A percentile compares a stretch with the other conserved stretches of the same genome.
Conservation (phyloP, 1,284 basidiomycete species). For the Erythrobasidium hasegawianum region DNA sequence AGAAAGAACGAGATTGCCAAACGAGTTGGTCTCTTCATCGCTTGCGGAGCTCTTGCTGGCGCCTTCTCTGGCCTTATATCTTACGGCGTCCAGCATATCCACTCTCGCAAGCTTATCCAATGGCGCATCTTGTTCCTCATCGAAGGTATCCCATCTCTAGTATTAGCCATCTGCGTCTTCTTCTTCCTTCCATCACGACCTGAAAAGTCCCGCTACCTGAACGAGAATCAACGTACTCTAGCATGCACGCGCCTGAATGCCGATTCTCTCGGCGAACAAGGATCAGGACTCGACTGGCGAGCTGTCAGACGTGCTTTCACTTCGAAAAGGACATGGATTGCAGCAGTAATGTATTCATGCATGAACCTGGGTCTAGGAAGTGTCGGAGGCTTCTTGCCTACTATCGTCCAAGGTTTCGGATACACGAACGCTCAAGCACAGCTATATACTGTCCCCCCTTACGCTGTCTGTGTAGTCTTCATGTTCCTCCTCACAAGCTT, state of each 20-base stretch:
- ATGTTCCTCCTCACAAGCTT: conserved; percentile 61
- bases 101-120: conserved; percentile 40
- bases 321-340: conserved; percentile 53
- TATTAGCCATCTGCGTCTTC: conserved; percentile 64
- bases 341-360: conserved; percentile 7
- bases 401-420: conserved; percentile 59
- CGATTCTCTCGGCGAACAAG: conserved; percentile 60
- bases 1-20: conserved; percentile 51
- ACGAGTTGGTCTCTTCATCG: conserved; percentile 53
- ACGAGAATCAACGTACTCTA: conserved; percentile 66
- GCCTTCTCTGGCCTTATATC: conserved; percentile 48
- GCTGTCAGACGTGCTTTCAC: conserved; percentile 61
- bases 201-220: conserved; percentile 67
- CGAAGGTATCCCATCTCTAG: conserved; percentile 64
- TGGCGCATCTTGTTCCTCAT: conserved; percentile 65
- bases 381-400: conserved; percentile 69
- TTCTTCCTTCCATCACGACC: conserved; percentile 71
- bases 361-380: conserved; percentile 72
- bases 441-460: conserved; percentile 61
- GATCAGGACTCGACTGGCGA: conserved; percentile 49
- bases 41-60: conserved; percentile 48
- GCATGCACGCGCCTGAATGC: conserved; percentile 71
- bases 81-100: conserved; percentile 49
- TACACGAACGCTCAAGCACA: conserved; percentile 56
- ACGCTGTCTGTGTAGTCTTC: conserved; percentile 43